Percentiles rank a stretch among this genome's conserved stretches.
Evolutionary conservation across 2,329 filamentous ascomycete species (phyloP).

Genomic region (Phialophora expanda): DNA sequence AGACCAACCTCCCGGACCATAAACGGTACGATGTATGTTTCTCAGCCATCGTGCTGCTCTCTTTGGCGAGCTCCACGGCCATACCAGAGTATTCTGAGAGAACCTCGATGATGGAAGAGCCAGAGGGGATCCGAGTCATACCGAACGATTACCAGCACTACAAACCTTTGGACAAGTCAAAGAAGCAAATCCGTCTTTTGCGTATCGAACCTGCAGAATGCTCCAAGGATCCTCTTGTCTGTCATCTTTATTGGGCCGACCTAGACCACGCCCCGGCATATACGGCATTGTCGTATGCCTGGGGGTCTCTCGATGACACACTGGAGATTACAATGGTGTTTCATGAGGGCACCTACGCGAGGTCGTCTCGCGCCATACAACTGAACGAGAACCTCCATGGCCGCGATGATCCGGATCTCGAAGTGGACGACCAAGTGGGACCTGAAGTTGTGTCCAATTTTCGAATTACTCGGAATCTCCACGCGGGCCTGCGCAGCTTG

Average conservation of each 20-base stretch:
- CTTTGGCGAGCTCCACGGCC: not conserved
- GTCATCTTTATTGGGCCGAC: slow-evolving; percentile 3
- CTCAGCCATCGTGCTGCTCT: not conserved
- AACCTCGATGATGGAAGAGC: not conserved
- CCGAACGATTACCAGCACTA: slow-evolving; percentile 7
- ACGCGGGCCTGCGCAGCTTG: not conserved
- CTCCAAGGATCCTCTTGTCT: slow-evolving; percentile 5
- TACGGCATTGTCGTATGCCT: not conserved
- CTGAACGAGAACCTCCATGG: not conserved
- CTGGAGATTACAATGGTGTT: slow-evolving; percentile 3
- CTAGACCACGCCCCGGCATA: not conserved
- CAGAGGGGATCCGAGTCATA: not conserved
- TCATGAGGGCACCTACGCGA: not conserved
- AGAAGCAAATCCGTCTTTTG: not conserved
- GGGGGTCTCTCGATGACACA: slow-evolving; percentile 4
- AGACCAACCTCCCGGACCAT: not conserved
- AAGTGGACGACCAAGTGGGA: not conserved
- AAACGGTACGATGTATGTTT: not conserved
- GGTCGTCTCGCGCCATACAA: not conserved
- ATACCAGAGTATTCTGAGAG: not conserved
- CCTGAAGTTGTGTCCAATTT: not conserved
- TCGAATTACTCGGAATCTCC: not conserved
- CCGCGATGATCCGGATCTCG: not conserved
- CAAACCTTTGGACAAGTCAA: slow-evolving; percentile 1
- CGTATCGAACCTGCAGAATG: slow-evolving; percentile 1